Evolutionary conservation across 306 rosid genomes (phyloP).

Genomic region (Quillaja saponaria): DNA sequence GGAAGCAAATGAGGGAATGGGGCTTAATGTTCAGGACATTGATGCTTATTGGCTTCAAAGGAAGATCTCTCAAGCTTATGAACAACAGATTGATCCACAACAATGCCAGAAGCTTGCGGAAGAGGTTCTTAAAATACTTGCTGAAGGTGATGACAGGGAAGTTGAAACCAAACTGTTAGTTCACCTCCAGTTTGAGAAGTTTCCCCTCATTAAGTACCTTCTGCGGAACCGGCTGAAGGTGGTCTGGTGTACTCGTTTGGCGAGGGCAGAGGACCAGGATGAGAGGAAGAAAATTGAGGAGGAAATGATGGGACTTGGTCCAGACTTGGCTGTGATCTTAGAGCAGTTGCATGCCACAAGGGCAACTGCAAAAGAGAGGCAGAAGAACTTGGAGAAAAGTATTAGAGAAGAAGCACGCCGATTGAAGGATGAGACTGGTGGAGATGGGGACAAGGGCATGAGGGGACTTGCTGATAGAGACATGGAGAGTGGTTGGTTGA

Average conservation of each 20-base stretch:
- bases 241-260: constrained; percentile 91
- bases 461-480: constrained; percentile 73
- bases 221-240: constrained; percentile 72
- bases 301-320: constrained; percentile 73
- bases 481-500: constrained; percentile 75
- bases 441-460: constrained; percentile 69
- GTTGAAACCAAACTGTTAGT: constrained; percentile 72
- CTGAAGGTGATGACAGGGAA: constrained; percentile 78
- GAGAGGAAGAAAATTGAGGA: constrained; percentile 82
- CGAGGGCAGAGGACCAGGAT: constrained; percentile 79
- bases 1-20: constrained; percentile 81
- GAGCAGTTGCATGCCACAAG: constrained; percentile 94
- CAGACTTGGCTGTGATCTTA: constrained; percentile 73
- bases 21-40: constrained; percentile 87
- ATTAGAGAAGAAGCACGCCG: constrained; percentile 89
- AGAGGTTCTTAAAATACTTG: constrained; percentile 75
- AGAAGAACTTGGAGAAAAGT: constrained; percentile 85
- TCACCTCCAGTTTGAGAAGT: constrained; percentile 68
- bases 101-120: constrained; percentile 91
- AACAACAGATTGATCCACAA: constrained; percentile 83
- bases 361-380: constrained; percentile 89
- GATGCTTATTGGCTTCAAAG: constrained; percentile 99
- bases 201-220: constrained; percentile 74
- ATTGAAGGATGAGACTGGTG: constrained; percentile 75
- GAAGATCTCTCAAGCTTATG: constrained; percentile 87